Percentiles rank a stretch among this genome's conserved stretches.
phyloP scores from a whole-genome alignment of 768 basidiomycete genomes.

The Naganishia onofrii region DNA sequence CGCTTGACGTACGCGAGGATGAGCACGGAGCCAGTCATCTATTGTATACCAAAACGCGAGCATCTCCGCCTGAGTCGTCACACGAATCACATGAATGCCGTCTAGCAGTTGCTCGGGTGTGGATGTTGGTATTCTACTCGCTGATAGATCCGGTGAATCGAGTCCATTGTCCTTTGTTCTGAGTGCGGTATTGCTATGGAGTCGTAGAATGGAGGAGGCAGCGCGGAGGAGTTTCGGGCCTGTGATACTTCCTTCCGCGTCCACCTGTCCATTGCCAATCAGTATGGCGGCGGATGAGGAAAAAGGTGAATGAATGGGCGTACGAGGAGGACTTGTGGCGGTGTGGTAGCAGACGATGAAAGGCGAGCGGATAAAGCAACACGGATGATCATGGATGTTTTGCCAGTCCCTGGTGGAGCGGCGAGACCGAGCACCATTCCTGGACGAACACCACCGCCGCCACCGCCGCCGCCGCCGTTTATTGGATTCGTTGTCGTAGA shows the following conservation, averaged over 20 bases:
- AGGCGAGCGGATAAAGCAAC: slow-evolving; percentile 40
- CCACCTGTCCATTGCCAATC: slow-evolving; percentile 32
- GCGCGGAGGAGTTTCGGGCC: slow-evolving; percentile 35
- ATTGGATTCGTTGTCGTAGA: not conserved
- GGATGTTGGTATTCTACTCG: slow-evolving; percentile 29
- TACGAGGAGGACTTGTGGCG: slow-evolving; percentile 44
- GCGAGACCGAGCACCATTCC: slow-evolving; percentile 46
- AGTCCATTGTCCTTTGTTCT: slow-evolving; percentile 19
- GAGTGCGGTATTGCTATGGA: not conserved
- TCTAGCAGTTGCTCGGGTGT: slow-evolving; percentile 34
- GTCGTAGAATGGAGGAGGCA: slow-evolving; percentile 29
- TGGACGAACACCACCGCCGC: slow-evolving; percentile 36
- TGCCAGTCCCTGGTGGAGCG: slow-evolving; percentile 49
- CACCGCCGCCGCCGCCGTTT: not conserved
- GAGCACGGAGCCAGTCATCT: slow-evolving; percentile 42
- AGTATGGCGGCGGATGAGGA: not conserved
- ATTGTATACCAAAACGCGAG: slow-evolving; percentile 46
- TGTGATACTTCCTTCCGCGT: slow-evolving; percentile 47
- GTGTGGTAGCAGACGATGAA: slow-evolving; percentile 15
- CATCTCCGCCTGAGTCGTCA: slow-evolving; percentile 47
- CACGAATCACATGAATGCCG: slow-evolving; percentile 44
- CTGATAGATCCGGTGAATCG: not conserved
- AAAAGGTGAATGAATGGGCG: slow-evolving; percentile 6
- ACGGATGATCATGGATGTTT: slow-evolving; percentile 39
- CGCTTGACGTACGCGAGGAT: slow-evolving; percentile 16